Evolutionary conservation across 169 alveolate species (phyloP).

Genomic region (Plasmodium vinckei): DNA sequence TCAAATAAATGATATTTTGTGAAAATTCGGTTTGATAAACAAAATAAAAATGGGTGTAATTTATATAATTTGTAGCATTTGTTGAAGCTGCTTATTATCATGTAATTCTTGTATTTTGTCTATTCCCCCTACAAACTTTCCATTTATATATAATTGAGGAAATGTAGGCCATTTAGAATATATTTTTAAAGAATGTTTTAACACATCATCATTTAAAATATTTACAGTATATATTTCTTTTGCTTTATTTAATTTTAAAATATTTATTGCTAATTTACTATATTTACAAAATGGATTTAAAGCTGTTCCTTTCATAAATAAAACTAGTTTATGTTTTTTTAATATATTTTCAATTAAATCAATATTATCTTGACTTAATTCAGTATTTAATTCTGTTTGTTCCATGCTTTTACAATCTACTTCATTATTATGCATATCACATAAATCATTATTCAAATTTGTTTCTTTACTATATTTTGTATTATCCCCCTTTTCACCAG

Average conservation of each 20-base stretch:
- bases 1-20: too few relatives aligned
- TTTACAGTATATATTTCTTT: conserved; percentile 86
- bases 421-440: conserved; percentile 5
- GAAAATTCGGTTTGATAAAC: too few relatives aligned
- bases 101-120: conserved; percentile 93
- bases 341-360: conserved; percentile 76
- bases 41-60: neutral
- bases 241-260: conserved; percentile 82
- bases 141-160: conserved; percentile 93
- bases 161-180: conserved; percentile 95
- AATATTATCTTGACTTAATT: conserved; percentile 40
- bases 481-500: neutral
- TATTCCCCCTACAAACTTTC: conserved; percentile 92
- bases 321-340: conserved; percentile 78
- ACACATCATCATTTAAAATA: conserved; percentile 87
- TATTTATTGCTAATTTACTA: conserved; percentile 84
- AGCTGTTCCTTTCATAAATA: conserved; percentile 89
- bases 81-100: conserved; percentile 87
- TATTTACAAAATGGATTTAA: conserved; percentile 87
- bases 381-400: conserved; percentile 3
- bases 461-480: neutral
- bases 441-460: neutral
- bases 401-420: neutral
- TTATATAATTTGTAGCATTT: conserved; percentile 77
- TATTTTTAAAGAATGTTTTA: conserved; percentile 91